These are phyloP conservation scores for Plasmodium falciparum DNA, from an alignment of 169 alveolate genomes.

Conservation along the genomic window DNA sequence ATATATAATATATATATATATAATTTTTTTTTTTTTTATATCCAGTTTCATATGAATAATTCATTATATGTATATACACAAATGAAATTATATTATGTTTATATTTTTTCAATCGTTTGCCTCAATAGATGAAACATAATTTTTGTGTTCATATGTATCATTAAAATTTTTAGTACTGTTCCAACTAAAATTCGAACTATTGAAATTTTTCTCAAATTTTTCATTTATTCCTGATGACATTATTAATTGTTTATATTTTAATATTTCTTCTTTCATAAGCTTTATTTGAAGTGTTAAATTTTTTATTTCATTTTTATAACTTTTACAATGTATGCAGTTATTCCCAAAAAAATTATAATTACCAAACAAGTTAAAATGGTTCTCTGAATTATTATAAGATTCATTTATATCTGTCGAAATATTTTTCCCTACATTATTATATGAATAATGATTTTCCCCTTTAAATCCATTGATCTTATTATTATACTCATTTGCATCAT, in stretches of 20 bases:
- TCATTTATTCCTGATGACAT: slow-evolving; percentile 48
- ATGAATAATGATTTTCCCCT: background rate
- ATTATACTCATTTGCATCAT: slow-evolving; percentile 20
- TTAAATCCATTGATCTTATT: slow-evolving; percentile 11
- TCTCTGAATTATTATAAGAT: slow-evolving; percentile 23
- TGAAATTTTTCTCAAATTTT: slow-evolving; percentile 15
- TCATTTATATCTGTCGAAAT: slow-evolving; percentile 30
- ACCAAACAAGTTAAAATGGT: slow-evolving; percentile 43
- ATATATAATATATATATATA: background rate
- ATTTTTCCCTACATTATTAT: slow-evolving; percentile 17
- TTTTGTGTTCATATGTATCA: slow-evolving; percentile 25
- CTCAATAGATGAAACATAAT: slow-evolving; percentile 35
- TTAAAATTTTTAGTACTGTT: slow-evolving; percentile 4
- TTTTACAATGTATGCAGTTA: slow-evolving; percentile 59
- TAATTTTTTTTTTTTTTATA: background rate
- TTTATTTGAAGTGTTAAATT: slow-evolving; percentile 41
- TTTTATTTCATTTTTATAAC: slow-evolving; percentile 64
- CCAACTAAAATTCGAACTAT: slow-evolving; percentile 39
- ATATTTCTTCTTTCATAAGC: slow-evolving; percentile 41
- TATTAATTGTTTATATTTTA: slow-evolving; percentile 34
- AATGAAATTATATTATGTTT: background rate
- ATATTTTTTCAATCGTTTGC: slow-evolving; percentile 26
- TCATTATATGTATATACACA: background rate
- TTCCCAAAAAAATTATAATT: slow-evolving; percentile 52
- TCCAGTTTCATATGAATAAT: background rate